Evolutionary conservation across 495 filamentous ascomycete species (phyloP).

Genomic region (Oidiodendron maius): DNA sequence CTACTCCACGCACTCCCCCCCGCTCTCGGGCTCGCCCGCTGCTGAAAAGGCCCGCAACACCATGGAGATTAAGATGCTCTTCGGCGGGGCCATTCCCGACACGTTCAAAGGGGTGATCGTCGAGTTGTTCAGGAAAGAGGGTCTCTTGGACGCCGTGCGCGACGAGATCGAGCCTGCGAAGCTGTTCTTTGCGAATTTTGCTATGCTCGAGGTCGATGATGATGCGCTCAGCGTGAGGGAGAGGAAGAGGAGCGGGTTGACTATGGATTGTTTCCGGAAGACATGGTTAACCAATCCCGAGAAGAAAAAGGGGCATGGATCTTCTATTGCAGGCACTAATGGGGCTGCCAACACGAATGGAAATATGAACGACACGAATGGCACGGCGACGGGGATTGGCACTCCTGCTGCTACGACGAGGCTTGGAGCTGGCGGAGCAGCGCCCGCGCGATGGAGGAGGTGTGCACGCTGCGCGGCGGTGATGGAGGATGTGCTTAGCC

Average conservation of each 20-base stretch:
- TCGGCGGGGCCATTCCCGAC: conserved; percentile 36
- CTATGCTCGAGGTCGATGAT: conserved; percentile 41
- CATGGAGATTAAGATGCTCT: conserved; percentile 43
- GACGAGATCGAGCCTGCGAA: conserved; percentile 34
- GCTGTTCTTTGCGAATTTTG: conserved; percentile 45
- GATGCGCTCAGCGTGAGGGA: conserved; percentile 6
- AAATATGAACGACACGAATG: conserved; percentile 13
- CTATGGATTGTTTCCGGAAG: conserved; percentile 22
- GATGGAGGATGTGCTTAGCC: conserved; percentile 52
- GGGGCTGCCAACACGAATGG: conserved; percentile 11
- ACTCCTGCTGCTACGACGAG: conserved; percentile 5
- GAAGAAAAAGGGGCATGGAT: no score
- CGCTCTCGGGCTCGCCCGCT: conserved; percentile 12
- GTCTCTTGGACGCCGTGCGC: conserved; percentile 32
- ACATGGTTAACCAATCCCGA: conserved; percentile 16
- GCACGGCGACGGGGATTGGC: not conserved
- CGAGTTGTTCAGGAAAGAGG: conserved; percentile 35
- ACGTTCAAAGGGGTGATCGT: conserved; percentile 40
- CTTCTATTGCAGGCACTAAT: no score
- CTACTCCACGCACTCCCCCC: conserved; percentile 33
- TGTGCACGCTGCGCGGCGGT: conserved; percentile 57
- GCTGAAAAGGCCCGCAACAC: conserved; percentile 18
- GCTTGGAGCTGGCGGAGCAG: not conserved
- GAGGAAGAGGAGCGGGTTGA: conserved; percentile 7
- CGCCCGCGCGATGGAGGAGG: conserved; percentile 35